These are phyloP conservation scores for Blastobotrys raffinosifermentans DNA, from an alignment of 1,139 yeast species.

Conservation along the genomic window DNA sequence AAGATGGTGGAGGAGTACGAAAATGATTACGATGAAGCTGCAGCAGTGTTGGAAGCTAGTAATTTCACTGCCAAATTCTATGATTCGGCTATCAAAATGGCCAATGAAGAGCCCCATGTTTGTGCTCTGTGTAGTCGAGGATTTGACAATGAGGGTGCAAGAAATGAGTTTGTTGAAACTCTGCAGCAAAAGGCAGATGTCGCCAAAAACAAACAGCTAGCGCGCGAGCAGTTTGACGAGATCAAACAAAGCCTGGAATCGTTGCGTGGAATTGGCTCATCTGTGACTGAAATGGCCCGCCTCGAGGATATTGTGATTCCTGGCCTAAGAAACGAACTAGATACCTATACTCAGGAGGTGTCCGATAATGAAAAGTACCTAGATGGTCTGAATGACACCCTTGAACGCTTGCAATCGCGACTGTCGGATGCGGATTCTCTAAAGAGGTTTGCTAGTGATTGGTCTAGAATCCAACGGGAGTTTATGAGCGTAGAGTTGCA, in stretches of 20 bases:
- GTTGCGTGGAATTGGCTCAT: conserved; percentile 1
- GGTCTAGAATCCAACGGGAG: conserved; percentile 21
- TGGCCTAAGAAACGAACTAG: not conserved
- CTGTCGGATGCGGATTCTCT: conserved; percentile 31
- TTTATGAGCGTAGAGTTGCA: conserved; percentile 17
- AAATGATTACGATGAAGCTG: conserved; percentile 2
- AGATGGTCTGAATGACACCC: conserved; percentile 12
- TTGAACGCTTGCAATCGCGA: conserved; percentile 13
- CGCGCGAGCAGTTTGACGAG: not conserved
- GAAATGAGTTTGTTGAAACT: conserved; percentile 33
- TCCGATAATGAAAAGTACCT: conserved; percentile 10
- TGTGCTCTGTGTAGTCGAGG: conserved; percentile 9
- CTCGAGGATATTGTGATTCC: conserved; percentile 6
- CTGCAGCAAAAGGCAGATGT: conserved; percentile 23
- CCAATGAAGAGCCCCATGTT: conserved; percentile 1
- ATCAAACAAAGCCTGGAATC: conserved; percentile 19
- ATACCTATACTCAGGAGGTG: conserved; percentile 6
- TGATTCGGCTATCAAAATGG: conserved; percentile 5
- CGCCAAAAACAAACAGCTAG: not conserved
- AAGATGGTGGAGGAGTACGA: not conserved
- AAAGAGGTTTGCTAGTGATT: conserved; percentile 32
- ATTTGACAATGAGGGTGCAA: conserved; percentile 24
- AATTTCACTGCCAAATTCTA: conserved; percentile 2
- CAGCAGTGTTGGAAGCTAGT: not conserved
- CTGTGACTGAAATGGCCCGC: conserved; percentile 1